Base-by-base conservation (phyloP, 192 early-diverging fungal genomes). In the Backusella morwellensis region DNA sequence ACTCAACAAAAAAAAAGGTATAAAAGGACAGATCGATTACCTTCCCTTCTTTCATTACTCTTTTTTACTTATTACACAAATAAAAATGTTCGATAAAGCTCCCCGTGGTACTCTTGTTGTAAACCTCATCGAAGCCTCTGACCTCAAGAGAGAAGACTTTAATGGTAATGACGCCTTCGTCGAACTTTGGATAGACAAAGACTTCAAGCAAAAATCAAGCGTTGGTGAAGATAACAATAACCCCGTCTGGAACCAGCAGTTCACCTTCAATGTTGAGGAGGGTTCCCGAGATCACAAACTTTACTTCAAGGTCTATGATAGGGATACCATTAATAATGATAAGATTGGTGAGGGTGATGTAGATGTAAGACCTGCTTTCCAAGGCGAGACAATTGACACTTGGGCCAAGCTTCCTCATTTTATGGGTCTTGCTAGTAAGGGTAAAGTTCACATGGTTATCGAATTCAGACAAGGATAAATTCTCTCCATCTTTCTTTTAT, bases 231-330 rank as follows among this genome's bases (percentile, higher is more conserved):
- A 76, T 26, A 81, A 75, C 66, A 66, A 76, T n/a, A 44, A 74
- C 26, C 80, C 80, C 21, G 80, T 81, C 34, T 81, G 56, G 63
- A 79, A 79, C 40, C 29, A 70, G 41, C 40, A 50, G 7, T 79
- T 79, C 52, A 79, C 68, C 15, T 79, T 79, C 73, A 68, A 15
- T 19, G 17, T 79, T 21, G 54, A 44, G 1, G 35, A 68, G 23
- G 78, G 78, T 14, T 70, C 73, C 29, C 63, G 38, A 9, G 68
- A 69, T 35, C 78, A 80, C 52, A 82, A 80, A 21, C 75, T 86
- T 6, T 70, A 86, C 23, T 66, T 84, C 52, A 79, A 81, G 72
- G 85, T 77, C 6, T 47, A 77, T 8, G 85, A 86, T 52, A 68
- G 52, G 42, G 82, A 84, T 66, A 69, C 66, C 0, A 63, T 86